Evolutionary conservation across 1,284 basidiomycete genomes (phyloP).

Genomic region (Naganishia albida): DNA sequence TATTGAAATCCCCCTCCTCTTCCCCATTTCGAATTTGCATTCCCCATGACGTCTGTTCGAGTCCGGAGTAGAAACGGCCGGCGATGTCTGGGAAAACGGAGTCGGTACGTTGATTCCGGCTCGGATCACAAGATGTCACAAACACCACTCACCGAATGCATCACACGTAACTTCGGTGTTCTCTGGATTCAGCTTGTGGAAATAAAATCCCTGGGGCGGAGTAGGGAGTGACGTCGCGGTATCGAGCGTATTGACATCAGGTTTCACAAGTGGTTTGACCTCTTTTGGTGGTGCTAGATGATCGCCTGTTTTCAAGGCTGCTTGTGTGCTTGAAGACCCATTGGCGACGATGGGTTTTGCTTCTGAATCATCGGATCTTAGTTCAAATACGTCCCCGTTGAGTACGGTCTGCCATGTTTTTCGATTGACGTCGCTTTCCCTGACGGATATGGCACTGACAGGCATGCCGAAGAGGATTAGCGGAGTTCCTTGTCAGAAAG

Average conservation of each 20-base stretch:
- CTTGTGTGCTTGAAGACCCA: background rate
- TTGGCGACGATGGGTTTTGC: background rate
- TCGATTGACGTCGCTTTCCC: slow-evolving; percentile 4
- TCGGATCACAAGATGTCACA: background rate
- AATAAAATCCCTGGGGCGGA: slow-evolving; percentile 15
- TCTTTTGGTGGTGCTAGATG: background rate
- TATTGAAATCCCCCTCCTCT: background rate
- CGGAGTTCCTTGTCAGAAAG: background rate
- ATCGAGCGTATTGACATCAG: background rate
- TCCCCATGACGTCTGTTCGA: slow-evolving; percentile 11
- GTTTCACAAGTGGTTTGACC: slow-evolving; percentile 12
- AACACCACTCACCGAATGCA: slow-evolving; percentile 5
- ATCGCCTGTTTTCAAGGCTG: background rate
- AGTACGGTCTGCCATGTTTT: slow-evolving; percentile 22
- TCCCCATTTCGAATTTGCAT: background rate
- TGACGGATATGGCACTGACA: slow-evolving; percentile 8
- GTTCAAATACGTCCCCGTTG: slow-evolving; percentile 16
- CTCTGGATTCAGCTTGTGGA: slow-evolving; percentile 22
- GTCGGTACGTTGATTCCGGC: background rate
- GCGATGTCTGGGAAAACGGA: slow-evolving; percentile 1
- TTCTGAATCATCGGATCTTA: slow-evolving; percentile 1
- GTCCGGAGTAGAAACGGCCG: slow-evolving; percentile 15
- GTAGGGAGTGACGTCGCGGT: slow-evolving; percentile 1
- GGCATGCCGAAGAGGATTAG: background rate
- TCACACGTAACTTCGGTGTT: slow-evolving; percentile 22